These are phyloP conservation scores for Candida schatavii DNA, from an alignment of 805 yeast genomes.

Conservation along the genomic window DNA sequence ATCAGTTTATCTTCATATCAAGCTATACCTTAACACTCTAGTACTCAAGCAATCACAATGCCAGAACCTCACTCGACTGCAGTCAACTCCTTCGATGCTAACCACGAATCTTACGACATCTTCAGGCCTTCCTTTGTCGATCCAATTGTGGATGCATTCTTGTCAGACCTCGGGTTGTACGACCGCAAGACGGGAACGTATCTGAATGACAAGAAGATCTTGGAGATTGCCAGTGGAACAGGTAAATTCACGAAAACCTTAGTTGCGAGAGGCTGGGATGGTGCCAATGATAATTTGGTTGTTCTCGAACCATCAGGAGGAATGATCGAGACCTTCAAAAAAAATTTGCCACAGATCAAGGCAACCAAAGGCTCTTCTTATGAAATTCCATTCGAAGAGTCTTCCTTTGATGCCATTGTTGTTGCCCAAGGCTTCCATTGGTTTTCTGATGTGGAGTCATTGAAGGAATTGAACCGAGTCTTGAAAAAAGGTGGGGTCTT, in stretches of 20 bases:
- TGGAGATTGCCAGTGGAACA: conserved; percentile 62
- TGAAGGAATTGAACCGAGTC: conserved; percentile 50
- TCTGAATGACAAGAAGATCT: conserved; percentile 23
- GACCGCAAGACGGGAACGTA: conserved; percentile 6
- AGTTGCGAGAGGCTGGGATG: conserved; percentile 33
- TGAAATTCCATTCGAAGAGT: conserved; percentile 43
- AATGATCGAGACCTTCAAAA: conserved; percentile 47
- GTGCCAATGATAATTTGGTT: conserved; percentile 23
- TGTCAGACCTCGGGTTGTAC: conserved; percentile 33
- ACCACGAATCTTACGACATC: conserved; percentile 50
- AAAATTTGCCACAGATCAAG: conserved; percentile 45
- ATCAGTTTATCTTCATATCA: too few species aligned
- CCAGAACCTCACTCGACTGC: conserved; percentile 33
- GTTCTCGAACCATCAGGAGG: conserved; percentile 59
- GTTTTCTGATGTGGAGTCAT: conserved; percentile 51
- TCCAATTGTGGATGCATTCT: conserved; percentile 40
- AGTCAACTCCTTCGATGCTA: conserved; percentile 46
- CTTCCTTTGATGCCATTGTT: conserved; percentile 47
- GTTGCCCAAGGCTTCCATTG: conserved; percentile 67
- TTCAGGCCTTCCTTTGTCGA: conserved; percentile 50
- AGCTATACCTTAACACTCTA: too few species aligned
- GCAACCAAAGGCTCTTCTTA: conserved; percentile 42
- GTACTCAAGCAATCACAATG: not conserved
- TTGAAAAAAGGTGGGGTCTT: conserved; percentile 47
- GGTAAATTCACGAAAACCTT: conserved; percentile 58